A percentile compares a stretch with the other conserved stretches of the same genome.
Conservation (phyloP, 2,329 filamentous ascomycete genomes). For the Diaporthe capsici region DNA sequence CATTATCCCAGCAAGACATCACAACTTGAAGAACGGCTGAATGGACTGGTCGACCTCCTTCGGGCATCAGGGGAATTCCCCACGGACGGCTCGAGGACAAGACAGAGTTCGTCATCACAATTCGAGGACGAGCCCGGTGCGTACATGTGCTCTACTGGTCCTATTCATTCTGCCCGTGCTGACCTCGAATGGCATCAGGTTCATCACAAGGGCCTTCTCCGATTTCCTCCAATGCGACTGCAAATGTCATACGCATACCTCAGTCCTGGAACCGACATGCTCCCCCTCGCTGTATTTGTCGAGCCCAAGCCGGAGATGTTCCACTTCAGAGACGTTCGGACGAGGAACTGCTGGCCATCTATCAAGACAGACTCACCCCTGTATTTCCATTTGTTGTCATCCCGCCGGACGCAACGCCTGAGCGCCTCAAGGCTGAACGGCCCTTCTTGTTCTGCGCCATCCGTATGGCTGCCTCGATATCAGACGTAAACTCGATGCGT, state of each 20-base stretch:
- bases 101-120: background rate
- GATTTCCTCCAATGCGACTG: background rate
- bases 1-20: slow-evolving; percentile 58
- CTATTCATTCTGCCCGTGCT: background rate
- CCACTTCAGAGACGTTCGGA: slow-evolving; percentile 60
- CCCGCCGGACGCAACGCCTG: slow-evolving; percentile 52
- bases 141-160: background rate
- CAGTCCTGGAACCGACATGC: slow-evolving; percentile 61
- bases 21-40: slow-evolving; percentile 64
- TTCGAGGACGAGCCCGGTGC: slow-evolving; percentile 23
- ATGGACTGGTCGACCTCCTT: slow-evolving; percentile 63
- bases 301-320: slow-evolving; percentile 56
- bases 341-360: slow-evolving; percentile 60
- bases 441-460: slow-evolving; percentile 66
- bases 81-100: background rate
- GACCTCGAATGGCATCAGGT: background rate
- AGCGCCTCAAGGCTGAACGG: slow-evolving; percentile 54
- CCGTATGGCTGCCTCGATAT: slow-evolving; percentile 64
- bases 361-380: slow-evolving; percentile 58
- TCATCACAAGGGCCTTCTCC: slow-evolving; percentile 24
- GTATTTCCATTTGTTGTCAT: slow-evolving; percentile 64
- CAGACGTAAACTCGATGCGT: slow-evolving; percentile 62
- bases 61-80: slow-evolving; percentile 58
- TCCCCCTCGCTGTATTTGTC: slow-evolving; percentile 63
- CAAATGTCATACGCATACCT: slow-evolving; percentile 49